Percentiles rank a stretch among this genome's conserved stretches.
phyloP scores from a whole-genome alignment of 495 filamentous ascomycete species.

The Xylaria castorea region DNA sequence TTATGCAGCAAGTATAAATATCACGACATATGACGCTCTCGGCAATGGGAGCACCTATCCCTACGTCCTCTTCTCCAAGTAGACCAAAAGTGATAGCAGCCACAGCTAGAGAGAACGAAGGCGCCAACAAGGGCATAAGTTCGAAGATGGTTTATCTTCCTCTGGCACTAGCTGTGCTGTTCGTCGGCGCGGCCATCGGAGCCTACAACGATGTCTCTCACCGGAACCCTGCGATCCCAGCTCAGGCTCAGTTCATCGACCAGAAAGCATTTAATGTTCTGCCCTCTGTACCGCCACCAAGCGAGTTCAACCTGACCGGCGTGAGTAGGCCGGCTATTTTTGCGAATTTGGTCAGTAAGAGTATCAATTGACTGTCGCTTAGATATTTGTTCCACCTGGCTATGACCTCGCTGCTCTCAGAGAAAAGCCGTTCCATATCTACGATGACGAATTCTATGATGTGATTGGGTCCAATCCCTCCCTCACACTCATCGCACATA shows the following conservation, averaged over 20 bases:
- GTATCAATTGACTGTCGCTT: slow-evolving; percentile 6
- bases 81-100: background rate
- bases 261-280: slow-evolving; percentile 52
- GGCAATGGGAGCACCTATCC: background rate
- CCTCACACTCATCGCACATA: slow-evolving; percentile 50
- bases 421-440: slow-evolving; percentile 54
- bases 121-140: background rate
- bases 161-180: slow-evolving; percentile 18
- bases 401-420: slow-evolving; percentile 39
- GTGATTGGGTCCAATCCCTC: slow-evolving; percentile 53
- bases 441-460: slow-evolving; percentile 52
- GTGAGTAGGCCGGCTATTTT: slow-evolving; percentile 30
- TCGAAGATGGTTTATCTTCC: slow-evolving; percentile 18
- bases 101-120: background rate
- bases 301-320: slow-evolving; percentile 33
- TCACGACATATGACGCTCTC: background rate
- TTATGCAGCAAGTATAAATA: slow-evolving; percentile 9
- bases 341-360: too few relatives aligned
- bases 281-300: slow-evolving; percentile 37
- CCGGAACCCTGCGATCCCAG: slow-evolving; percentile 40
- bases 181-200: slow-evolving; percentile 18
- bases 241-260: slow-evolving; percentile 52
- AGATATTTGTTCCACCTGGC: slow-evolving; percentile 48
- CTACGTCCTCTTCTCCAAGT: background rate
- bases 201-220: slow-evolving; percentile 20